These are phyloP conservation scores for Thelonectria blattea DNA, from an alignment of 2,329 filamentous ascomycete genomes.

Conservation along the genomic window DNA sequence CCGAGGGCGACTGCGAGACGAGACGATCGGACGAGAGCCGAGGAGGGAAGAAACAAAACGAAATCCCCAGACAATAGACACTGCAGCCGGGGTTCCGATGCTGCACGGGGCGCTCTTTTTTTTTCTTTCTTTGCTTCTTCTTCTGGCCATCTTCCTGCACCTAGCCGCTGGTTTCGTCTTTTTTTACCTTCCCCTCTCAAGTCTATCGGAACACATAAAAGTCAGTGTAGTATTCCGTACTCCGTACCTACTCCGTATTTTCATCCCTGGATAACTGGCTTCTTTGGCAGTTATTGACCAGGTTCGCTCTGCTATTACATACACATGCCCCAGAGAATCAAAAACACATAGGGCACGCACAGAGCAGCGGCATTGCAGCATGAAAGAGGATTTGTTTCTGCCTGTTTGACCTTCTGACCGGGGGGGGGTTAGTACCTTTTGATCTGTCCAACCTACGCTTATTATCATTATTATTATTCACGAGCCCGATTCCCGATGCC, in stretches of 20 bases:
- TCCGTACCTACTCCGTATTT: too few species aligned
- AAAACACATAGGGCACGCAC: slow-evolving; percentile 2
- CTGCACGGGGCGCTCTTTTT: slow-evolving; percentile 6
- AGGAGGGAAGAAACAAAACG: slow-evolving; percentile 8
- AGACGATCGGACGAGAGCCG: slow-evolving; percentile 5
- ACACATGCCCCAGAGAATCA: not conserved
- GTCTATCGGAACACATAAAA: too few species aligned
- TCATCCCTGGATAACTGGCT: too few species aligned
- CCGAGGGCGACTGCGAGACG: not conserved
- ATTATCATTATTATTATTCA: not conserved
- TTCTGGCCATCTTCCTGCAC: not conserved
- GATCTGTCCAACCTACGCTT: not conserved
- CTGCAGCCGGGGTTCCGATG: not conserved
- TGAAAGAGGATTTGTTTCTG: slow-evolving; percentile 22
- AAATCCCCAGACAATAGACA: not conserved
- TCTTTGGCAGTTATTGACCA: not conserved
- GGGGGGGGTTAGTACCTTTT: not conserved
- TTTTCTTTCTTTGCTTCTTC: not conserved
- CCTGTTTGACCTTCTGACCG: slow-evolving; percentile 5
- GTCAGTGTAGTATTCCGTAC: too few species aligned
- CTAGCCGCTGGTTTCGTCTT: slow-evolving; percentile 14
- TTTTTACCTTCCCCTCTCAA: slow-evolving; percentile 1
- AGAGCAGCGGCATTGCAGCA: slow-evolving; percentile 13
- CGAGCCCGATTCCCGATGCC: not conserved
- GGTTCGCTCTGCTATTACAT: not conserved